A percentile compares a stretch with the other conserved stretches of the same genome.
Evolutionary conservation across 2,329 filamentous ascomycete species (phyloP).

Genomic region (Penicillium sp.): DNA sequence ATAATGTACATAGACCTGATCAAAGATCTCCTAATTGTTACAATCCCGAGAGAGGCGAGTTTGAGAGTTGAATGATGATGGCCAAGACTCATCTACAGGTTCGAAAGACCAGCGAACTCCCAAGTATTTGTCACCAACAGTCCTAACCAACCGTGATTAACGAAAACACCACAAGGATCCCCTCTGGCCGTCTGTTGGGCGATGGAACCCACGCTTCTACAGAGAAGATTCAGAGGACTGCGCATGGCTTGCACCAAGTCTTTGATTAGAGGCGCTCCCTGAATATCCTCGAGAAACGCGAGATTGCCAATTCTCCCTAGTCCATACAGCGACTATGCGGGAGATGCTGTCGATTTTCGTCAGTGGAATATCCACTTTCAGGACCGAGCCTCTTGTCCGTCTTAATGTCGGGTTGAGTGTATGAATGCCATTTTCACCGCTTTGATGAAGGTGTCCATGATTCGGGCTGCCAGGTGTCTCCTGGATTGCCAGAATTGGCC

Average conservation of each 20-base stretch:
- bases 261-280: not conserved
- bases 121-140: not conserved
- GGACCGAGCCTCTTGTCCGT: not conserved
- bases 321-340: not conserved
- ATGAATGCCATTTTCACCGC: conserved; percentile 37
- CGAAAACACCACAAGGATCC: not conserved
- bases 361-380: not conserved
- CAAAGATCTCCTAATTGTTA: not conserved
- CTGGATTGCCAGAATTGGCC: conserved; percentile 53
- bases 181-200: not conserved
- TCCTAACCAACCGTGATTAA: not conserved
- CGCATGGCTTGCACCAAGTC: not conserved
- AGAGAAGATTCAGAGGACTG: not conserved
- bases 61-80: not conserved
- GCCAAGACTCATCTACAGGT: not conserved
- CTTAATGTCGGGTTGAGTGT: not conserved
- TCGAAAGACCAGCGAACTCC: not conserved
- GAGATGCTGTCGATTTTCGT: not conserved
- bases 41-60: not conserved
- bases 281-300: too few relatives aligned
- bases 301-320: not conserved
- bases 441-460: conserved; percentile 59
- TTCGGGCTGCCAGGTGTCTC: conserved; percentile 68
- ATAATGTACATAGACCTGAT: not conserved
- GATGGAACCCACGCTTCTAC: not conserved